A percentile compares a stretch with the other conserved stretches of the same genome.
Conservation (phyloP, 768 basidiomycete species). For the Suillus occidentalis region DNA sequence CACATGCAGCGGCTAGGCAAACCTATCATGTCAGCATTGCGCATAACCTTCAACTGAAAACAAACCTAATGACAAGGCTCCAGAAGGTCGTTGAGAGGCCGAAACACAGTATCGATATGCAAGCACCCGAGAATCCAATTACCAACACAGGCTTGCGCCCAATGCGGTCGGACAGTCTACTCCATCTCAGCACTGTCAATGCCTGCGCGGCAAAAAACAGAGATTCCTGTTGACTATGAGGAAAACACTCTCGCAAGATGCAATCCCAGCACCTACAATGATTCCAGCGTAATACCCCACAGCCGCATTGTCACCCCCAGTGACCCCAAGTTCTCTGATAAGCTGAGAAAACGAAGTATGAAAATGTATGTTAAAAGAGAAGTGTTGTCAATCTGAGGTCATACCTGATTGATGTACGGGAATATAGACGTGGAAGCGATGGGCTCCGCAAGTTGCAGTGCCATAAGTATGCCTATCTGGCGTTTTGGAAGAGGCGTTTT, state of each 20-base stretch:
- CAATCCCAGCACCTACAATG: constrained; percentile 38
- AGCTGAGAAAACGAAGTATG: constrained; percentile 42
- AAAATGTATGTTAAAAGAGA: not conserved
- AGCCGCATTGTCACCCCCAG: constrained; percentile 60
- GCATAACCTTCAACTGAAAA: too few relatives aligned
- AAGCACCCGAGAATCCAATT: not conserved
- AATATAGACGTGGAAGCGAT: constrained; percentile 46
- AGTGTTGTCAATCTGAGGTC: not conserved
- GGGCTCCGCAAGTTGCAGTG: constrained; percentile 47
- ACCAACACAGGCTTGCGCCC: not conserved
- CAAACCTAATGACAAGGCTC: too few relatives aligned
- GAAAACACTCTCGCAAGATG: not conserved
- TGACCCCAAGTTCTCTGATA: constrained; percentile 59
- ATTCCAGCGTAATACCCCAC: constrained; percentile 71
- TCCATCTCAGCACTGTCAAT: not conserved
- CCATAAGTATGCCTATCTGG: constrained; percentile 44
- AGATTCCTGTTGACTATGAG: not conserved
- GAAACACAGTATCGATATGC: too few relatives aligned
- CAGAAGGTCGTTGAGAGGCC: too few relatives aligned
- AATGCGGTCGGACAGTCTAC: not conserved
- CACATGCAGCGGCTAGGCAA: too few relatives aligned
- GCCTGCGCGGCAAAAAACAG: not conserved
- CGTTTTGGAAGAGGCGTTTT: constrained; percentile 43
- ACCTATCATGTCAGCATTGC: too few relatives aligned
- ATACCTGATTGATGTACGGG: constrained; percentile 52